A percentile compares a stretch with the other conserved stretches of the same genome.
Conservation (phyloP, 148 eudicot species). For the Fagopyrum tataricum region DNA sequence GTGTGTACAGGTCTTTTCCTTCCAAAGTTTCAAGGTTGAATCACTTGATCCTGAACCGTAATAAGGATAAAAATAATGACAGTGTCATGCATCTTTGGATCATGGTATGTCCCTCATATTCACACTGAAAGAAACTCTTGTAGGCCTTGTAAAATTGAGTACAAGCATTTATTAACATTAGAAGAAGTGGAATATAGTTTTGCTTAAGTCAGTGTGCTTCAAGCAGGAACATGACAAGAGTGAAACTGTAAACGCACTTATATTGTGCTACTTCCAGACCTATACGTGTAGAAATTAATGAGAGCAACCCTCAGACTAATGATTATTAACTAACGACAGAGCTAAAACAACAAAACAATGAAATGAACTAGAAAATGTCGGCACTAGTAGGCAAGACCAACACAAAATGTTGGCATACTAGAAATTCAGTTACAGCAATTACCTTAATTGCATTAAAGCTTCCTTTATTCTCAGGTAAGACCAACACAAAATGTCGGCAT, state of each 20-base stretch:
- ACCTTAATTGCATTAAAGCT: not conserved
- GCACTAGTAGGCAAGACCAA: not conserved
- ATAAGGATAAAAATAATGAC: not conserved
- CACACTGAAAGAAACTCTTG: not conserved
- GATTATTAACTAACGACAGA: not conserved
- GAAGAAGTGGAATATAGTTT: not conserved
- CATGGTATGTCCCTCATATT: not conserved
- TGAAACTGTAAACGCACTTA: not conserved
- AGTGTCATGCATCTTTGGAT: not conserved
- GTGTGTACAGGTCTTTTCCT: slow-evolving; percentile 63
- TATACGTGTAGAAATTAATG: not conserved
- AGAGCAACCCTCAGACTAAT: too few relatives aligned
- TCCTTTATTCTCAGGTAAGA: not conserved
- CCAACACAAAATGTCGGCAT: not conserved
- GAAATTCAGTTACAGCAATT: not conserved
- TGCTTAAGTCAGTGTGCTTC: not conserved
- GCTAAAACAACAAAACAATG: not conserved
- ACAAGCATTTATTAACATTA: not conserved
- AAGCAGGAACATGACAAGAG: not conserved
- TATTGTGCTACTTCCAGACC: not conserved
- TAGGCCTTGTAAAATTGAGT: not conserved
- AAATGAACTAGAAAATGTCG: not conserved
- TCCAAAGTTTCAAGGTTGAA: slow-evolving; percentile 86
- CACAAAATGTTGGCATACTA: not conserved
- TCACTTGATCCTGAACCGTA: slow-evolving; percentile 79